Base-by-base conservation (phyloP, 2,329 filamentous ascomycete genomes). In the Xylaria sp. region DNA sequence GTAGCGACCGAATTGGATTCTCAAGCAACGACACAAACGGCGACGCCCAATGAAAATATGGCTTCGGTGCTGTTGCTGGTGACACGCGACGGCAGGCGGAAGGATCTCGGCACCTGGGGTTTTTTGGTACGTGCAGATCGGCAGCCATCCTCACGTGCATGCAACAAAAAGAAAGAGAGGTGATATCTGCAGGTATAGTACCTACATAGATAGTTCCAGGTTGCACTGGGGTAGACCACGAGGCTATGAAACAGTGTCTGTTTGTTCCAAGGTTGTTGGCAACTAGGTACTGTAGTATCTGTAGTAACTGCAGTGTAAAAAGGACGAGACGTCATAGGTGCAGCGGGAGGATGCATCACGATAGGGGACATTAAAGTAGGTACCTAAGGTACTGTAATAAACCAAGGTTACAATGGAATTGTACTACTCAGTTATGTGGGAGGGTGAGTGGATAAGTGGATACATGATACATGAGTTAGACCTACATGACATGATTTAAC, bases 1-100 rank as follows among this genome's bases (percentile, higher is more conserved):
- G 73, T 72, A 73, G 72, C 75, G 67, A 75, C 70, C 69, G 70
- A 70, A 70, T 67, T 74, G 72, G 73, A 71, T 73, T 63, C 48
- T 46, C 63, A 55, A 70, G 68, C 58, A 57, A 65, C 60, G 56
- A 68, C 74, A 71, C 74, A 77, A 77, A 76, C 75, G 72, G 73
- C 67, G 60, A n/a, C 70, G 58, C 70, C 72, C 74, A 77, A 75
- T 74, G 70, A 68, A 67, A 68, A 66, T 41, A 50, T 15, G 10
- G 60, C 45, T 28, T 61, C 36, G 32, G 55, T 34, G 64, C 45
- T 65, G 67, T 48, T 66, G 56, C 45, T 65, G 67, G 71, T 68
- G 70, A 75, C 73, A 72, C 67, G 65, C 59, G 60, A 68, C 68
- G 71, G 72, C 34, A 62, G 65, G 60, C 65, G 57, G 70, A 70